A percentile compares a stretch with the other conserved stretches of the same genome.
These are phyloP conservation scores for Schizochytrium sp. DNA, from an alignment of 108 stramenopile genomes.

Conservation along the genomic window DNA sequence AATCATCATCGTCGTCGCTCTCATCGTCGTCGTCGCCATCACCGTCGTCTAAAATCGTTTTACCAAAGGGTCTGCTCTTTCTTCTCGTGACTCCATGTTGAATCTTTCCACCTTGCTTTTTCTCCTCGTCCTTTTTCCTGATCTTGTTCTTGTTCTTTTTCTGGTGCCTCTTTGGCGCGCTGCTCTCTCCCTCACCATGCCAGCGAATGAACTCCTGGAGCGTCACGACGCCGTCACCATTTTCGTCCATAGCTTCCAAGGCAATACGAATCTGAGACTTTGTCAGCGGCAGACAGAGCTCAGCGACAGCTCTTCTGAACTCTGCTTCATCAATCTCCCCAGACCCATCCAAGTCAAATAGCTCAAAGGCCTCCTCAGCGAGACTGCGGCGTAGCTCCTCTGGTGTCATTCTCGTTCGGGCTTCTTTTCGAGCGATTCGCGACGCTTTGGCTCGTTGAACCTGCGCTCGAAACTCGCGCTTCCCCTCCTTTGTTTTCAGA, in stretches of 20 bases:
- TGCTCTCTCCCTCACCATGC: neutral
- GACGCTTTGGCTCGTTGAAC: neutral
- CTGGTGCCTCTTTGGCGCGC: too few species aligned
- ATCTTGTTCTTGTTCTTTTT: neutral
- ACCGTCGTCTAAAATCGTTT: neutral
- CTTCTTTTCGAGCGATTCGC: neutral
- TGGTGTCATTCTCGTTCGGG: neutral
- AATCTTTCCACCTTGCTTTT: neutral
- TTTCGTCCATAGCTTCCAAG: neutral
- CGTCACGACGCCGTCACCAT: neutral
- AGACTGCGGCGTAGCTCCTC: neutral
- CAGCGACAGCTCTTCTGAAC: neutral
- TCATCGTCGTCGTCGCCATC: neutral
- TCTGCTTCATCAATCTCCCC: neutral
- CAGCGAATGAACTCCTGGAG: neutral
- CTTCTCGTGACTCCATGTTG: neutral
- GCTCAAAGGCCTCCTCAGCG: conserved; percentile 7
- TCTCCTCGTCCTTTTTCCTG: neutral
- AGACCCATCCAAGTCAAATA: neutral
- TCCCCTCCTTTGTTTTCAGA: neutral
- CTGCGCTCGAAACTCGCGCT: neutral
- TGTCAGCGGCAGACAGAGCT: neutral
- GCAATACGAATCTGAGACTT: neutral
- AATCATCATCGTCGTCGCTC: neutral
- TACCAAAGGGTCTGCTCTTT: neutral